These are phyloP conservation scores for Tetrapisispora taiwanensis DNA, from an alignment of 805 yeast genomes.

Conservation along the genomic window DNA sequence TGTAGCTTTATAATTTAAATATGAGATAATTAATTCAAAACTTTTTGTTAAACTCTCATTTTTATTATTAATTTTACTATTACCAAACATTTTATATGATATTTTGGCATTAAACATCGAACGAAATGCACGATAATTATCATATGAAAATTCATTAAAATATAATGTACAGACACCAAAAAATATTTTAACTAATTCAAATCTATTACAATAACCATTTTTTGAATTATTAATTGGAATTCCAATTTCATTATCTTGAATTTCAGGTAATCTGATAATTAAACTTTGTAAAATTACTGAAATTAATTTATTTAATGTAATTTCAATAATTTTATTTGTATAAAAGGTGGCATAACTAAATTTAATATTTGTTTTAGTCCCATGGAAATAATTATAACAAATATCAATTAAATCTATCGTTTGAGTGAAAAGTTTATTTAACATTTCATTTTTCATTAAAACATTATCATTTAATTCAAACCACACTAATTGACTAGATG, in stretches of 20 bases:
- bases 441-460: conserved; percentile 8
- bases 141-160: conserved; percentile 24
- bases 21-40: conserved; percentile 20
- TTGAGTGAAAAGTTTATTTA: conserved; percentile 17
- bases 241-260: conserved; percentile 2
- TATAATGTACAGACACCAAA: conserved; percentile 18
- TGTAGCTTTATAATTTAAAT: conserved; percentile 14
- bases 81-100: conserved; percentile 17
- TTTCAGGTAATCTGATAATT: conserved; percentile 14
- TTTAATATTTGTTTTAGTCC: conserved; percentile 4
- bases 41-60: not conserved
- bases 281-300: conserved; percentile 19
- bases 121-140: conserved; percentile 23
- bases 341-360: conserved; percentile 18
- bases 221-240: no score
- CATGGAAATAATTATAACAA: conserved; percentile 15
- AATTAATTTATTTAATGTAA: conserved; percentile 19
- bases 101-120: conserved; percentile 25
- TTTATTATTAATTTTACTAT: conserved; percentile 7
- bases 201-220: conserved; percentile 4
- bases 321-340: conserved; percentile 22
- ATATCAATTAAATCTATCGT: conserved; percentile 12
- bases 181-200: not conserved
- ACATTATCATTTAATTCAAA: conserved; percentile 12
- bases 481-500: conserved; percentile 17